A percentile compares a stretch with the other conserved stretches of the same genome.
Conservation (phyloP, 176 grass and related monocot species). For the Carex scoparia region DNA sequence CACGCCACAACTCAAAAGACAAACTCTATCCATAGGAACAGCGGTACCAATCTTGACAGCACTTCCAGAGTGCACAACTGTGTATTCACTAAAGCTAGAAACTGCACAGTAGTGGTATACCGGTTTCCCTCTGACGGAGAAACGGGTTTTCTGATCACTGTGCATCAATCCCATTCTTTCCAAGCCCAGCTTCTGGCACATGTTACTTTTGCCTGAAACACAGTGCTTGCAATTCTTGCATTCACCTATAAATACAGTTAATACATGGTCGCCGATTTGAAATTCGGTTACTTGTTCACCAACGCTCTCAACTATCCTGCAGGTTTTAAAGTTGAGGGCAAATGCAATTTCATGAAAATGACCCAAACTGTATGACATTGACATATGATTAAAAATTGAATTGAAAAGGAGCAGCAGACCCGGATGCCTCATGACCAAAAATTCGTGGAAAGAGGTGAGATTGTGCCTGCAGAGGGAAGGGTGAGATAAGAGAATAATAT, state of each 20-base stretch:
- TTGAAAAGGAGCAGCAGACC: conserved; percentile 30
- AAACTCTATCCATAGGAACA: conserved; percentile 72
- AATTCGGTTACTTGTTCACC: conserved; percentile 82
- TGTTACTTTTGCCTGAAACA: conserved; percentile 76
- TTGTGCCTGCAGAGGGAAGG: conserved; percentile 40
- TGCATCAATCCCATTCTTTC: conserved; percentile 92
- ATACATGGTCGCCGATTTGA: conserved; percentile 51
- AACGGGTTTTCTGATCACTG: conserved; percentile 80
- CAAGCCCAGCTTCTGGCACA: conserved; percentile 89
- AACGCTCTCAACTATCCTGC: conserved; percentile 73
- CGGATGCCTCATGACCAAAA: conserved; percentile 93
- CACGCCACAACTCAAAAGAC: conserved; percentile 81
- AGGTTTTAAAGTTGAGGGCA: neutral
- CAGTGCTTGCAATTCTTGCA: conserved; percentile 86
- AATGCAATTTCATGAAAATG: neutral
- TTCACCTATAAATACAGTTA: conserved; percentile 92
- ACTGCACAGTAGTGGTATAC: conserved; percentile 84
- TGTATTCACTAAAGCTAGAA: conserved; percentile 96
- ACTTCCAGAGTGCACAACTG: conserved; percentile 72
- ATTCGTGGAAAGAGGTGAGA: conserved; percentile 75
- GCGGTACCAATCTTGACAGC: conserved; percentile 58
- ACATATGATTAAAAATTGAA: neutral
- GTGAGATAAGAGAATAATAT: conserved; percentile 14
- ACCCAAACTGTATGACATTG: neutral
- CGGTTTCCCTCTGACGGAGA: conserved; percentile 51